Evolutionary conservation across 1,284 basidiomycete species (phyloP), one percentile per base, ranked within the genome.

Genomic region (Athelia psychrophila): DNA sequence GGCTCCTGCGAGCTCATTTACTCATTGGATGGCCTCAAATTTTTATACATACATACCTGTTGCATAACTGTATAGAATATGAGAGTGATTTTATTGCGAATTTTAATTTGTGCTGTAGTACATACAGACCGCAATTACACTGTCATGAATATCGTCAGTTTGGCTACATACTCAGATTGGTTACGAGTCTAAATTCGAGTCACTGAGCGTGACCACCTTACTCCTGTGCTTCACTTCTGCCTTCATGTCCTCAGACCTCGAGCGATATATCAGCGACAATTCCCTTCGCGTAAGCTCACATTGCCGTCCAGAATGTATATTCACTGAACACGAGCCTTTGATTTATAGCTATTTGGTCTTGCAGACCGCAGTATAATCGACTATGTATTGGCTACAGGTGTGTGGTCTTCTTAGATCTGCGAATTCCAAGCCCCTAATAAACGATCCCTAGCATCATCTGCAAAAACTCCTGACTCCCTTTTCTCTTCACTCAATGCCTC

Each of bases 191-290:
- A n/a, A n/a, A n/a, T n/a, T 30, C 6, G 6, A 30, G 27, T 13
- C 5, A 5, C 13, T 30, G 27, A 5, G 6, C 27, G 27, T 30
- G 27, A 30, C 27, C 27, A 30, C 27, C 27, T 30, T n/a, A n/a
- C n/a, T n/a, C n/a, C n/a, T n/a, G n/a, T n/a, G n/a, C n/a, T 35
- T 16, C n/a, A 18, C 38, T 22, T 16, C 38, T 42, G n/a, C 38
- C n/a, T 24, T 55, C 61, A 77, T 84, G 83, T 70, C 78, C 56
- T 77, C 79, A 49, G 79, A 84, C 58, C 75, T 91, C 50, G 77
- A 90, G 63, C 79, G 86, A 58, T 95, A 89, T 69, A 87, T 95
- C 59, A 88, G 86, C 68, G 93, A 95, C 75, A 92, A 93, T 73
- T 84, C 86, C 54, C 80, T 95, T 52, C 78, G 79, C 57, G 91